A percentile compares a stretch with the other conserved stretches of the same genome.
Evolutionary conservation across 352 stramenopile species (phyloP).

Genomic region (Pythium sukuiense): DNA sequence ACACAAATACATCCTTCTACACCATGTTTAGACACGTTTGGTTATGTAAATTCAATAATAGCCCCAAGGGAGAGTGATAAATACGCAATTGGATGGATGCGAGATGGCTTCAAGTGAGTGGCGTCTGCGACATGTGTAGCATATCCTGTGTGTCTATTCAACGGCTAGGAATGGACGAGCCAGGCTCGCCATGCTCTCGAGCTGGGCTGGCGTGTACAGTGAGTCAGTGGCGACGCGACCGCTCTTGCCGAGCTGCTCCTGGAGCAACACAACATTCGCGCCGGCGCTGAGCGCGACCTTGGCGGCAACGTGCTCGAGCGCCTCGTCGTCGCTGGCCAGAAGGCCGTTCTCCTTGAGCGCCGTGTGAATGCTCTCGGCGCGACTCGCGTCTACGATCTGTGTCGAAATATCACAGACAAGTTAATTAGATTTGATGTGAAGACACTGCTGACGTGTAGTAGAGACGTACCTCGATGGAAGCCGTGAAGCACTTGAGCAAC

Average conservation of each 20-base stretch:
- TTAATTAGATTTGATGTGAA: not conserved
- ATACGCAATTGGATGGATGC: not conserved
- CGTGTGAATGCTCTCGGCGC: slow-evolving; percentile 39
- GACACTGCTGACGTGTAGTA: not conserved
- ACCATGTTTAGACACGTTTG: too few relatives aligned
- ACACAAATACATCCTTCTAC: too few relatives aligned
- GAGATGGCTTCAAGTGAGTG: not conserved
- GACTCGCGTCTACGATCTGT: slow-evolving; percentile 54
- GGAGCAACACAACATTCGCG: slow-evolving; percentile 58
- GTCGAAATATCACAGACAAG: not conserved
- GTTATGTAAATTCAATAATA: not conserved
- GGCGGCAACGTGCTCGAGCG: slow-evolving; percentile 54
- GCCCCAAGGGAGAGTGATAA: not conserved
- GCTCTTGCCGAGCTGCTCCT: slow-evolving; percentile 51
- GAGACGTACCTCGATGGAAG: slow-evolving; percentile 64
- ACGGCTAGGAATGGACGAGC: slow-evolving; percentile 40
- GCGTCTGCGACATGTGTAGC: not conserved
- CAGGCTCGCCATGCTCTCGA: slow-evolving; percentile 37
- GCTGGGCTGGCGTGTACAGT: slow-evolving; percentile 38
- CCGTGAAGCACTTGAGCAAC: slow-evolving; percentile 80
- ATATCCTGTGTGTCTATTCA: slow-evolving; percentile 20
- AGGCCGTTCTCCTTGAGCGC: slow-evolving; percentile 36
- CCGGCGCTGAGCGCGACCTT: slow-evolving; percentile 52
- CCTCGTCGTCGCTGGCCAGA: slow-evolving; percentile 22
- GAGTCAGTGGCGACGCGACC: slow-evolving; percentile 36